A percentile compares a stretch with the other conserved stretches of the same genome.
Evolutionary conservation across 2,329 filamentous ascomycete species (phyloP).

Genomic region (Diaporthe caulivora): DNA sequence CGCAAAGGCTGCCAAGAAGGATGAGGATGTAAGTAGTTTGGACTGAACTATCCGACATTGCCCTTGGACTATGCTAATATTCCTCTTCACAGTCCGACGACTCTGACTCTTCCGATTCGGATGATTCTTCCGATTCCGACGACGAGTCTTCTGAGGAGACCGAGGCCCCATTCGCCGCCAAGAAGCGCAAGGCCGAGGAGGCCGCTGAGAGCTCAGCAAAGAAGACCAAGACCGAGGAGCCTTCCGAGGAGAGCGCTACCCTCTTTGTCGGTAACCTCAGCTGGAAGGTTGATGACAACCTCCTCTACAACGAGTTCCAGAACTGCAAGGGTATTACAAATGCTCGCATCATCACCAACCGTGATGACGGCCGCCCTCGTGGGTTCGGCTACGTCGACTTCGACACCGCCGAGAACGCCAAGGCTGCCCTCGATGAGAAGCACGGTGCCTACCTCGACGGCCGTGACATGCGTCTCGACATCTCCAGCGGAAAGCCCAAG

Average conservation of each 20-base stretch:
- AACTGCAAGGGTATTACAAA: conserved; percentile 78
- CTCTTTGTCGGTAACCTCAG: conserved; percentile 92
- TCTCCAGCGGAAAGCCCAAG: conserved; percentile 51
- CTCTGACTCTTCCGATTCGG: conserved; percentile 45
- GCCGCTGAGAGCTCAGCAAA: conserved; percentile 66
- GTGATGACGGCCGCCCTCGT: conserved; percentile 84
- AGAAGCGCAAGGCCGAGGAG: conserved; percentile 77
- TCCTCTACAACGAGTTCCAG: conserved; percentile 85
- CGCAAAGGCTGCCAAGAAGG: conserved; percentile 43
- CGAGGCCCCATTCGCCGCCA: conserved; percentile 56
- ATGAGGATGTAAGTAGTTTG: conserved; percentile 14
- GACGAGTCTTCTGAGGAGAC: conserved; percentile 44
- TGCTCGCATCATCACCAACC: conserved; percentile 87
- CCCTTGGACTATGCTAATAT: conserved; percentile 1
- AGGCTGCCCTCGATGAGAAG: conserved; percentile 56
- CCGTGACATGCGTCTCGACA: conserved; percentile 53
- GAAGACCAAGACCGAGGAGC: conserved; percentile 74
- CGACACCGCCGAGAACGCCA: conserved; percentile 64
- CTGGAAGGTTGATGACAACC: conserved; percentile 90
- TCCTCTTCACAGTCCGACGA: conserved; percentile 37
- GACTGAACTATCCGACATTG: too few relatives aligned
- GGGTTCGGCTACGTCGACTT: conserved; percentile 97
- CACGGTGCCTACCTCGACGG: conserved; percentile 51
- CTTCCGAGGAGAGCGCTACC: conserved; percentile 67
- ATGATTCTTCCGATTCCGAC: conserved; percentile 51